These are phyloP conservation scores for Erythrophleum fordii DNA, from an alignment of 306 rosid species.

Conservation along the genomic window DNA sequence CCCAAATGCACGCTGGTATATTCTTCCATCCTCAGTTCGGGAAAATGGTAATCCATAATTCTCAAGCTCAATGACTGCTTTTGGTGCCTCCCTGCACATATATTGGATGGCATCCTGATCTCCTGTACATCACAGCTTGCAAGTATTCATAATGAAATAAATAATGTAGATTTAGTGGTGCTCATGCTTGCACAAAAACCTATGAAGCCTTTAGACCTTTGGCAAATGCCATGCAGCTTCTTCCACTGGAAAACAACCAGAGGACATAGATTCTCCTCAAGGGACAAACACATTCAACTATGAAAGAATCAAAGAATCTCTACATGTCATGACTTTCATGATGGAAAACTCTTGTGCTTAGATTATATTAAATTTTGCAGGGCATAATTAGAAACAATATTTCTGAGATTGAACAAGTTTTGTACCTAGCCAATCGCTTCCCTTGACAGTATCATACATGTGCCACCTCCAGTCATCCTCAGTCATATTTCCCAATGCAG, in stretches of 20 bases:
- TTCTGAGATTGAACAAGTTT: slow-evolving; percentile 13
- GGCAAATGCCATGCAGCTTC: slow-evolving; percentile 18
- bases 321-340: slow-evolving; percentile 5
- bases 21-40: slow-evolving; percentile 85
- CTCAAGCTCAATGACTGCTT: slow-evolving; percentile 92
- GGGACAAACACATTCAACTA: slow-evolving; percentile 19
- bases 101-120: slow-evolving; percentile 98
- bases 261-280: slow-evolving; percentile 1
- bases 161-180: neutral
- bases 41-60: slow-evolving; percentile 92
- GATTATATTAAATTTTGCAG: slow-evolving; percentile 18
- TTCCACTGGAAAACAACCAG: slow-evolving; percentile 31
- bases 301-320: neutral
- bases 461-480: slow-evolving; percentile 99
- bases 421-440: slow-evolving; percentile 94
- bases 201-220: neutral
- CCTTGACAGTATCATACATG: slow-evolving; percentile 95
- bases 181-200: slow-evolving; percentile 26
- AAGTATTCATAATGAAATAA: neutral
- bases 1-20: slow-evolving; percentile 96
- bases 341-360: neutral
- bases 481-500: slow-evolving; percentile 87
- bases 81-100: slow-evolving; percentile 96
- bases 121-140: slow-evolving; percentile 54
- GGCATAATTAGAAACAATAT: neutral